Conservation (phyloP, 140 eudicot species). For the Oenanthe javanica region DNA sequence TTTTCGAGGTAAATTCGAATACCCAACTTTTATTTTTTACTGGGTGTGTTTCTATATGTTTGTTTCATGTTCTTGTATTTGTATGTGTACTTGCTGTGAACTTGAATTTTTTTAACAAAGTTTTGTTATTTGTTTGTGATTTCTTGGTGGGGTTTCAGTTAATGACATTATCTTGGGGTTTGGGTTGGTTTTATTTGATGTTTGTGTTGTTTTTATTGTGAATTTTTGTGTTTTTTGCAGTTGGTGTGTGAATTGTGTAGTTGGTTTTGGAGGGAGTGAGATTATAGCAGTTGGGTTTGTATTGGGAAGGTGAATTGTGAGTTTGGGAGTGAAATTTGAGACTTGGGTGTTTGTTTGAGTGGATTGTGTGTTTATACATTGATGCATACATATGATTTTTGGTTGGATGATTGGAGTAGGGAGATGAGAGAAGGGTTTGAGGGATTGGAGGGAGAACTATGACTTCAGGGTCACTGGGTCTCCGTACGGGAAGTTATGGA, state of each 20-base stretch:
- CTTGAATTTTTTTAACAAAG: background rate
- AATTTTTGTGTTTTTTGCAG: background rate
- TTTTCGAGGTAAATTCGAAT: background rate
- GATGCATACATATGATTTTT: background rate
- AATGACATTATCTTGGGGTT: background rate
- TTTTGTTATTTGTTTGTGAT: background rate
- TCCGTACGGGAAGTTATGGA: constrained; percentile 60
- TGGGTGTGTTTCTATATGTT: background rate
- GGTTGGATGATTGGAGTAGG: constrained; percentile 20
- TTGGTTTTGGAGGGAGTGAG: constrained; percentile 1
- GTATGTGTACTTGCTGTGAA: background rate
- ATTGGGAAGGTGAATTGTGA: background rate
- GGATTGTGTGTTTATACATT: background rate
- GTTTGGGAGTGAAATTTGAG: background rate
- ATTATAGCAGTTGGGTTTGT: background rate
- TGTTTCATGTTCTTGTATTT: background rate
- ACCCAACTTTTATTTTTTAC: background rate
- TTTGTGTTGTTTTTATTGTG: background rate
- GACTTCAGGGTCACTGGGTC: constrained; percentile 92
- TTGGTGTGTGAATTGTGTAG: background rate
- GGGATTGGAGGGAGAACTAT: constrained; percentile 54
- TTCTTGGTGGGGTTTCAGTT: background rate
- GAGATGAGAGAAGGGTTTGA: constrained; percentile 54
- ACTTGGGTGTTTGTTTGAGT: background rate
- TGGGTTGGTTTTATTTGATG: constrained; percentile 1